These are phyloP conservation scores for Calonectria montana DNA, from an alignment of 2,329 filamentous ascomycete genomes.

Conservation along the genomic window DNA sequence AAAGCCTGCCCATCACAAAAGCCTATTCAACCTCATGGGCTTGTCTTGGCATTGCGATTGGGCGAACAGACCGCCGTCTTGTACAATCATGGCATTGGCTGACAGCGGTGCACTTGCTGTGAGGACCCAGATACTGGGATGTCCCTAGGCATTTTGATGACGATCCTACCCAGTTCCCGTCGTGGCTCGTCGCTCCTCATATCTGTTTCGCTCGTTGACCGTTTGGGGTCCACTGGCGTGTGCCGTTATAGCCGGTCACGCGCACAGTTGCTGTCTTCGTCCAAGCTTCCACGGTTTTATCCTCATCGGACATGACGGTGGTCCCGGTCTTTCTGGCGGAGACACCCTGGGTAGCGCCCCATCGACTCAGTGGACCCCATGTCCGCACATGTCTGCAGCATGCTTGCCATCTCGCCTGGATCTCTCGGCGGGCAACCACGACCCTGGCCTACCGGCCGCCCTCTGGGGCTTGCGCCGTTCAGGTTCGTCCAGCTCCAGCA, in stretches of 20 bases:
- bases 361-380: background rate
- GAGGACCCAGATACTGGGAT: background rate
- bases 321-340: slow-evolving; percentile 1
- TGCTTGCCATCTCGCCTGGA: slow-evolving; percentile 36
- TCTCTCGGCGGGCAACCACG: slow-evolving; percentile 35
- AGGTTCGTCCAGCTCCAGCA: background rate
- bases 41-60: background rate
- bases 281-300: background rate
- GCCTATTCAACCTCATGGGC: slow-evolving; percentile 8
- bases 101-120: background rate
- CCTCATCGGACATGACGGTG: slow-evolving; percentile 3
- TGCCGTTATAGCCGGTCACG: slow-evolving; percentile 42
- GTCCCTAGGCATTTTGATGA: background rate
- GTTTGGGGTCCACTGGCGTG: slow-evolving; percentile 5
- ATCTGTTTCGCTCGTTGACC: background rate
- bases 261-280: slow-evolving; percentile 24
- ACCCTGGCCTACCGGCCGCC: background rate
- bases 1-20: background rate
- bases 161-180: slow-evolving; percentile 22
- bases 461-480: slow-evolving; percentile 8
- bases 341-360: slow-evolving; percentile 5
- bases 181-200: background rate
- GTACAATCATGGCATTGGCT: slow-evolving; percentile 3
- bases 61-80: background rate
- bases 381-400: slow-evolving; percentile 4